A percentile compares a stretch with the other conserved stretches of the same genome.
phyloP scores from a whole-genome alignment of 139 green algal species.

The Picochlorum costavermella region DNA sequence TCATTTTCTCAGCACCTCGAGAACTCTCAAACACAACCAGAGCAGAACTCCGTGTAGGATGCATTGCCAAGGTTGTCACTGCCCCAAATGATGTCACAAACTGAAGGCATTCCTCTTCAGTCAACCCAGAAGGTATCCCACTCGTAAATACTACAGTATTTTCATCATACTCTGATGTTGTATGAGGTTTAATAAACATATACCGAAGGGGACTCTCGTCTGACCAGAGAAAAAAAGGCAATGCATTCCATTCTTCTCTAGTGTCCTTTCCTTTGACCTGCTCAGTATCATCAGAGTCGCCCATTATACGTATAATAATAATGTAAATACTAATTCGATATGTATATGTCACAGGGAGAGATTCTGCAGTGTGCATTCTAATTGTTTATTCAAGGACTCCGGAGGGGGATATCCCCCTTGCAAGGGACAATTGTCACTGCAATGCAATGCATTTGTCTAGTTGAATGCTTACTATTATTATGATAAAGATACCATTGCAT shows the following conservation, averaged over 20 bases:
- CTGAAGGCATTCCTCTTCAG: slow-evolving; percentile 29
- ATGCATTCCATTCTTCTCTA: neutral
- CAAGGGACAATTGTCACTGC: too few species aligned
- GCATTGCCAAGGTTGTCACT: slow-evolving; percentile 42
- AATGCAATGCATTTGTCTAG: too few species aligned
- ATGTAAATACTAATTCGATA: too few species aligned
- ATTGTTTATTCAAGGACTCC: too few species aligned
- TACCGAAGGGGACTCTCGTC: slow-evolving; percentile 9
- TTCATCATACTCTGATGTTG: slow-evolving; percentile 10
- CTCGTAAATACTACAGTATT: slow-evolving; percentile 38
- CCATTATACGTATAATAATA: too few species aligned
- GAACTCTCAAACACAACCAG: slow-evolving; percentile 42
- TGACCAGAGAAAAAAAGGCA: neutral
- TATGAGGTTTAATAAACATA: slow-evolving; percentile 24
- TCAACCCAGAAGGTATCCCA: slow-evolving; percentile 35
- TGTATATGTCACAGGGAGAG: too few species aligned
- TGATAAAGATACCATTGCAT: too few species aligned
- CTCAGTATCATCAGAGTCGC: too few species aligned
- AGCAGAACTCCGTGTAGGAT: slow-evolving; percentile 42
- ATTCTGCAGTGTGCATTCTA: too few species aligned
- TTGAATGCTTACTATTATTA: too few species aligned
- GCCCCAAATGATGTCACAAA: slow-evolving; percentile 51
- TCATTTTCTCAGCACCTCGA: slow-evolving; percentile 3
- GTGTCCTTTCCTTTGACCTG: too few species aligned
- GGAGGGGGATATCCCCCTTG: too few species aligned